Evolutionary conservation across 495 filamentous ascomycete genomes (phyloP).

Genomic region (Lineolata rhizophorae): DNA sequence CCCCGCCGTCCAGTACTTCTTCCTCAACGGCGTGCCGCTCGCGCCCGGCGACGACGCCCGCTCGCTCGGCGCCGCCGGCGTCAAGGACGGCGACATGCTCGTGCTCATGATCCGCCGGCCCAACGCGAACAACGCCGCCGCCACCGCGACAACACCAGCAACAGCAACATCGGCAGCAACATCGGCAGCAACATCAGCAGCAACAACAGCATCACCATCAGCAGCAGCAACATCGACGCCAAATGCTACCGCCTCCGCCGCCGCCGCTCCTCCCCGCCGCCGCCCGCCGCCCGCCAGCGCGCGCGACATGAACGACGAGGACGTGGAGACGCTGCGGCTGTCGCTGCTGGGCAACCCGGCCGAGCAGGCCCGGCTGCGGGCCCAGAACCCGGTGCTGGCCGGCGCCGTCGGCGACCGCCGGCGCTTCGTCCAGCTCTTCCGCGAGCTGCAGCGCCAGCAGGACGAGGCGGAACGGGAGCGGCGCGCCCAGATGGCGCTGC

Average conservation of each 20-base stretch:
- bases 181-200: too few species aligned
- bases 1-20: conserved; percentile 42
- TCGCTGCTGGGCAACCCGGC: conserved; percentile 62
- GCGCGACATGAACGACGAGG: conserved; percentile 16
- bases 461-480: conserved; percentile 48
- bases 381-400: conserved; percentile 51
- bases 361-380: conserved; percentile 41
- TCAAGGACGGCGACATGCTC: conserved; percentile 83
- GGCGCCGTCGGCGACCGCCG: conserved; percentile 55
- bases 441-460: conserved; percentile 42
- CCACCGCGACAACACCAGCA: conserved; percentile 12
- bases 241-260: too few species aligned
- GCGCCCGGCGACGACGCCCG: conserved; percentile 48
- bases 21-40: conserved; percentile 75
- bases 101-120: conserved; percentile 66
- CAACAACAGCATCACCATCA: too few species aligned
- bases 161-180: too few species aligned
- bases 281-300: neutral
- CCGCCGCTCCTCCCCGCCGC: too few species aligned
- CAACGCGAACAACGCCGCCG: conserved; percentile 6
- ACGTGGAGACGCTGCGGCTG: conserved; percentile 64
- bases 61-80: conserved; percentile 60
- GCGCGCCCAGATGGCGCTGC: conserved; percentile 50
- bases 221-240: too few species aligned
- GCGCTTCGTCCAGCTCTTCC: conserved; percentile 48